These are phyloP conservation scores for Delphinella strobiligena DNA, from an alignment of 2,329 filamentous ascomycete genomes.

Conservation along the genomic window DNA sequence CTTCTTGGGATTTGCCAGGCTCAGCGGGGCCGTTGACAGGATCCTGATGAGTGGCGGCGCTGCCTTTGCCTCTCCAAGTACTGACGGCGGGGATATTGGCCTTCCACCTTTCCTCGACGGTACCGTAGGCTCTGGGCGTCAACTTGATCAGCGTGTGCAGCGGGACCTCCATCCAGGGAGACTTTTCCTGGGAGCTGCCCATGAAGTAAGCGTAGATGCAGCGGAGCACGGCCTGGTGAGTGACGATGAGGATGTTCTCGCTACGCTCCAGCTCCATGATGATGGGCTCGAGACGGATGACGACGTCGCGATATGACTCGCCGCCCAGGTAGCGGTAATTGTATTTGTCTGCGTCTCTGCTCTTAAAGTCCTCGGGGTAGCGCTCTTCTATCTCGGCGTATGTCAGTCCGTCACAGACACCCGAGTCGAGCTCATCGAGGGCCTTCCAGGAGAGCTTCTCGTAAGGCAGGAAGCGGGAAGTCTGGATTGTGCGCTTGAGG, in stretches of 20 bases:
- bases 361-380: slow-evolving; percentile 89
- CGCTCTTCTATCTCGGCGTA: slow-evolving; percentile 87
- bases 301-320: slow-evolving; percentile 91
- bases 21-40: slow-evolving; percentile 1
- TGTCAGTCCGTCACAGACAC: slow-evolving; percentile 91
- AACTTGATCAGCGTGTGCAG: slow-evolving; percentile 94
- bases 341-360: slow-evolving; percentile 97
- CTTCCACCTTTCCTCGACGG: slow-evolving; percentile 74
- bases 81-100: slow-evolving; percentile 92
- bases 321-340: slow-evolving; percentile 97
- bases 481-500: slow-evolving; percentile 77
- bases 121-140: slow-evolving; percentile 87
- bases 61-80: slow-evolving; percentile 92
- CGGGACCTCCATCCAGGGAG: slow-evolving; percentile 97
- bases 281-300: slow-evolving; percentile 94
- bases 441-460: slow-evolving; percentile 99
- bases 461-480: slow-evolving; percentile 75
- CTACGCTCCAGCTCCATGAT: slow-evolving; percentile 98
- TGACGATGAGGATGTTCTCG: slow-evolving; percentile 96
- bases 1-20: neutral
- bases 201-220: slow-evolving; percentile 99
- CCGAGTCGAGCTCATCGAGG: slow-evolving; percentile 89
- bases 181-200: slow-evolving; percentile 86
- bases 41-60: slow-evolving; percentile 71
- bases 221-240: slow-evolving; percentile 88